A percentile compares a stretch with the other conserved stretches of the same genome.
phyloP scores from a whole-genome alignment of 2,329 filamentous ascomycete genomes.

The Penicillium occitanis region DNA sequence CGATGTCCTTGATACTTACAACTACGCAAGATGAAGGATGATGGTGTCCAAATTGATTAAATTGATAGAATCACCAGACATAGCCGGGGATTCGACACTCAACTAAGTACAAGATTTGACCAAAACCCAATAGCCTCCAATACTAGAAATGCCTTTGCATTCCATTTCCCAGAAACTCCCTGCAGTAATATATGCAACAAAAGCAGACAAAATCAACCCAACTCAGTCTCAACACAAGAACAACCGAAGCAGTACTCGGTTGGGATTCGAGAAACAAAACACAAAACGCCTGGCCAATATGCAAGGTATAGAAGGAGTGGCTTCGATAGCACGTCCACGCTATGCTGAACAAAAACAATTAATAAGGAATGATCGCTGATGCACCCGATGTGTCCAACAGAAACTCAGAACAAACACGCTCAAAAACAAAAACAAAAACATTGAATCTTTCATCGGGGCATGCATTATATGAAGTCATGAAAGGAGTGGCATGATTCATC shows the following conservation, averaged over 20 bases:
- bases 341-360: constrained; percentile 19
- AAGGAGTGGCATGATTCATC: constrained; percentile 27
- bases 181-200: constrained; percentile 7
- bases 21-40: not conserved
- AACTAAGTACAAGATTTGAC: constrained; percentile 13
- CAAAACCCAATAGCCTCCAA: not conserved
- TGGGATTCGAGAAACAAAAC: not conserved
- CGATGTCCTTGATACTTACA: too few species aligned
- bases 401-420: constrained; percentile 16
- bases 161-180: constrained; percentile 15
- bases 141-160: constrained; percentile 2
- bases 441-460: constrained; percentile 21
- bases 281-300: constrained; percentile 21
- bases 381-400: constrained; percentile 22
- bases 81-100: constrained; percentile 9
- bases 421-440: constrained; percentile 18
- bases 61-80: not conserved
- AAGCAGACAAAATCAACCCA: constrained; percentile 34
- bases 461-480: constrained; percentile 23
- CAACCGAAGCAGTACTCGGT: not conserved
- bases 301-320: constrained; percentile 24
- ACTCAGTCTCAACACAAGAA: constrained; percentile 28
- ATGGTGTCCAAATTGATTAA: not conserved
- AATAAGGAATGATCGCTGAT: constrained; percentile 23
- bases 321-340: constrained; percentile 25